phyloP scores from a whole-genome alignment of 495 filamentous ascomycete species.

The Penicillium longicatenatum region DNA sequence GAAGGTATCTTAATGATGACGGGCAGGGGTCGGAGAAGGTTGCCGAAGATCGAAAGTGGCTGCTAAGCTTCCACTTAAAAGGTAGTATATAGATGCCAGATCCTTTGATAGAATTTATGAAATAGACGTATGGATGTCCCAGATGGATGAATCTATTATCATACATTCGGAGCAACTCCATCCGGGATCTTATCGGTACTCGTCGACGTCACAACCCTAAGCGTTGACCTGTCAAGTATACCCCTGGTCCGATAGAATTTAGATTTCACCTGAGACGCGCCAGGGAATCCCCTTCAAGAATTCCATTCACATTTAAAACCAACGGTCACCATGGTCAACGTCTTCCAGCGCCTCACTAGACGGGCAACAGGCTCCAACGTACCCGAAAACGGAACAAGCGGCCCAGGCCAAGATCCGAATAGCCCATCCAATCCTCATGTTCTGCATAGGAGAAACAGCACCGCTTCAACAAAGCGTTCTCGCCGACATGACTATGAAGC shows the following conservation, averaged over 20 bases:
- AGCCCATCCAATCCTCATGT: slow-evolving; percentile 13
- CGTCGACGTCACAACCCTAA: slow-evolving; percentile 24
- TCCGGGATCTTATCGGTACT: slow-evolving; percentile 20
- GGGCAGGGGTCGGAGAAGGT: slow-evolving; percentile 25
- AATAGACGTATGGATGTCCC: neutral
- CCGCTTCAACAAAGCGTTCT: slow-evolving; percentile 17
- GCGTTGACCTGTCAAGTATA: neutral
- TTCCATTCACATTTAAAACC: no score
- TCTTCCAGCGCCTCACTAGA: slow-evolving; percentile 24
- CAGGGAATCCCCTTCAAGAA: no score
- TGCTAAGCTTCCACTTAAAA: slow-evolving; percentile 34
- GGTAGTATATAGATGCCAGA: neutral
- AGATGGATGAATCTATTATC: neutral
- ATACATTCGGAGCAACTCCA: neutral
- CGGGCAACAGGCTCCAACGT: slow-evolving; percentile 20
- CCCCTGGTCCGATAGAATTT: neutral
- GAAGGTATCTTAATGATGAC: slow-evolving; percentile 50
- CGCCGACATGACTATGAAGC: slow-evolving; percentile 10
- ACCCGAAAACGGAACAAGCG: slow-evolving; percentile 1
- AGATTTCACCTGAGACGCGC: no score
- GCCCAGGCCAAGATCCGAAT: neutral
- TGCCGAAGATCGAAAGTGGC: slow-evolving; percentile 36
- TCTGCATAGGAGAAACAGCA: slow-evolving; percentile 15
- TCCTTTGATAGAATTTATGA: neutral
- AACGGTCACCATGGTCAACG: slow-evolving; percentile 21